These are phyloP conservation scores for Stygiomarasmius scandens DNA, from an alignment of 1,284 basidiomycete species.

Conservation along the genomic window DNA sequence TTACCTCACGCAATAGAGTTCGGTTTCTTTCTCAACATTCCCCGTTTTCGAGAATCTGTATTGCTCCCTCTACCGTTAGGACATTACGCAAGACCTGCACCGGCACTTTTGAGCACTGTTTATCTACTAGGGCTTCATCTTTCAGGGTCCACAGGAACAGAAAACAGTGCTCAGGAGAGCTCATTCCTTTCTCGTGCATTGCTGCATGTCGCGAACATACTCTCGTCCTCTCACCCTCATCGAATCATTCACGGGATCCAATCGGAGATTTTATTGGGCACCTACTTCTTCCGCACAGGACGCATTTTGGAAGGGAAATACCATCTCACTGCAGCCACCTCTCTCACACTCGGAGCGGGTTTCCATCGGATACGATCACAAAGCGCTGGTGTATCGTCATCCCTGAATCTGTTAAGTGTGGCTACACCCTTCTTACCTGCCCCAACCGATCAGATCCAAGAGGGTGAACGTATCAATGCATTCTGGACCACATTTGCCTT, in stretches of 20 bases:
- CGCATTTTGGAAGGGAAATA: slow-evolving; percentile 47
- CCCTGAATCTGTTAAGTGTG: slow-evolving; percentile 37
- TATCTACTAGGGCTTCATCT: slow-evolving; percentile 55
- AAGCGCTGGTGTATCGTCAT: slow-evolving; percentile 23
- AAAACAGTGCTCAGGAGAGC: slow-evolving; percentile 34
- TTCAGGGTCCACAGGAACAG: slow-evolving; percentile 34
- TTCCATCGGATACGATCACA: slow-evolving; percentile 44
- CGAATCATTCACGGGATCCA: slow-evolving; percentile 56
- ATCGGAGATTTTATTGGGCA: slow-evolving; percentile 56
- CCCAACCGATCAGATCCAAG: slow-evolving; percentile 44
- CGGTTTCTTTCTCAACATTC: slow-evolving; percentile 50
- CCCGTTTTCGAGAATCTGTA: slow-evolving; percentile 41
- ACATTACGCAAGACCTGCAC: slow-evolving; percentile 44
- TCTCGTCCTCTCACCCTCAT: slow-evolving; percentile 40
- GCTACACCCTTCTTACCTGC: slow-evolving; percentile 32
- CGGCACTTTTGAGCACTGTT: slow-evolving; percentile 48
- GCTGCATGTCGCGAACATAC: slow-evolving; percentile 41
- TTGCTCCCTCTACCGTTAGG: slow-evolving; percentile 33
- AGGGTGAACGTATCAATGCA: slow-evolving; percentile 58
- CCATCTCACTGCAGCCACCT: slow-evolving; percentile 41
- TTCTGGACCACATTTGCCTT: slow-evolving; percentile 60
- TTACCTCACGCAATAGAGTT: slow-evolving; percentile 44
- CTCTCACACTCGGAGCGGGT: slow-evolving; percentile 42
- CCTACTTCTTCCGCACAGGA: slow-evolving; percentile 55
- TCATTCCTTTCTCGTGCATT: slow-evolving; percentile 46